Evolutionary conservation across 345 rosid species (phyloP).

Genomic region (Eucalyptus marginata): DNA sequence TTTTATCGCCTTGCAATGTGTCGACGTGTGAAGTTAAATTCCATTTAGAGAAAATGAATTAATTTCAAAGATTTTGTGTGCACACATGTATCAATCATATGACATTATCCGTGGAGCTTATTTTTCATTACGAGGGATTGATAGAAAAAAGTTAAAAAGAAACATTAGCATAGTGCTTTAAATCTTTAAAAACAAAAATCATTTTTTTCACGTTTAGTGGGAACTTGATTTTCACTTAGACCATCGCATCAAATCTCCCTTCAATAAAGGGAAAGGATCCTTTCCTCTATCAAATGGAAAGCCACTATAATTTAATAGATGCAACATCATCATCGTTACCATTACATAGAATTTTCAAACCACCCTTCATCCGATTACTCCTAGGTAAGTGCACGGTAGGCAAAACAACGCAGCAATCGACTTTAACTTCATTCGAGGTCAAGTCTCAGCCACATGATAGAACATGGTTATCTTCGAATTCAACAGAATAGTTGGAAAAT

Average conservation of each 20-base stretch:
- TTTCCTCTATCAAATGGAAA: not conserved
- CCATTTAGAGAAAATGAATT: not conserved
- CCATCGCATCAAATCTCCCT: not conserved
- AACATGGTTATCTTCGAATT: not conserved
- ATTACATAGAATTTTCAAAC: not conserved
- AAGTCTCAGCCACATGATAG: not conserved
- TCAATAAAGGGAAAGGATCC: not conserved
- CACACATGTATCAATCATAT: not conserved
- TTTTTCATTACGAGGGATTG: not conserved
- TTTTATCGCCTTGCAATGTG: not conserved
- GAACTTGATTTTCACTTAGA: not conserved
- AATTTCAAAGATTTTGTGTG: not conserved
- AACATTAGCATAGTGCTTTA: not conserved
- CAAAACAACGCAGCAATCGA: not conserved
- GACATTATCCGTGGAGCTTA: not conserved
- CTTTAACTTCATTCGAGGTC: not conserved
- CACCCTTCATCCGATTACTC: not conserved
- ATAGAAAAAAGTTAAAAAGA: not conserved
- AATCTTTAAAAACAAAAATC: not conserved
- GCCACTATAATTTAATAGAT: not conserved
- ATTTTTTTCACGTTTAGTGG: not conserved
- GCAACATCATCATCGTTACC: not conserved
- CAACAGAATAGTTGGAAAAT: not conserved
- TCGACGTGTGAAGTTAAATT: not conserved
- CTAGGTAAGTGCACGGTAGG: not conserved